Conservation (phyloP, 352 stramenopile genomes). For the Phytophthora tubulina region DNA sequence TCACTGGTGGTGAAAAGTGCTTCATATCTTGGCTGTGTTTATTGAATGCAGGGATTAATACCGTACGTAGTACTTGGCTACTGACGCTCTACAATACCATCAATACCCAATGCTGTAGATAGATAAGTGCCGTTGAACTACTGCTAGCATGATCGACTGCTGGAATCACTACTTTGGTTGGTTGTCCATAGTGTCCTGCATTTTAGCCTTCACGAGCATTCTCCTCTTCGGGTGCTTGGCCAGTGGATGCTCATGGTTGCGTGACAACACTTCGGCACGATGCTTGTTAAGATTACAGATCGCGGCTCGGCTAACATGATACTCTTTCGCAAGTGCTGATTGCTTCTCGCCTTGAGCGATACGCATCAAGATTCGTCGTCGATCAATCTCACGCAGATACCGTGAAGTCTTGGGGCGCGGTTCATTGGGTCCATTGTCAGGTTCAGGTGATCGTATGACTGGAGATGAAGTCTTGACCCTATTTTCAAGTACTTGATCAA, state of each 20-base stretch:
- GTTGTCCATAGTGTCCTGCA: background rate
- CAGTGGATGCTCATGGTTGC: constrained; percentile 61
- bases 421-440: constrained; percentile 14
- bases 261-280: constrained; percentile 58
- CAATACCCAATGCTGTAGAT: background rate
- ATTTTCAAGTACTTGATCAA: constrained; percentile 4
- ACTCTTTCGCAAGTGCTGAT: constrained; percentile 70
- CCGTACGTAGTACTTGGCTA: background rate
- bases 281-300: constrained; percentile 83
- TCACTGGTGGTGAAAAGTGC: background rate
- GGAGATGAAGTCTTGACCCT: constrained; percentile 10
- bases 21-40: constrained; percentile 1
- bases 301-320: constrained; percentile 69
- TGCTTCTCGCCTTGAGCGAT: constrained; percentile 73
- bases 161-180: constrained; percentile 8
- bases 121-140: background rate
- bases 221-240: constrained; percentile 68
- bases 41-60: background rate
- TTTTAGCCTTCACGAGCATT: constrained; percentile 23
- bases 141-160: constrained; percentile 6
- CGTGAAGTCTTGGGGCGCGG: constrained; percentile 53
- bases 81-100: background rate
- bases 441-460: constrained; percentile 15
- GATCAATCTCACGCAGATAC: constrained; percentile 77
- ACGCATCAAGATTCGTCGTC: constrained; percentile 64